Evolutionary conservation across 2,329 filamentous ascomycete species (phyloP), one percentile per base, ranked within the genome.

Genomic region (Didymella exigua): DNA sequence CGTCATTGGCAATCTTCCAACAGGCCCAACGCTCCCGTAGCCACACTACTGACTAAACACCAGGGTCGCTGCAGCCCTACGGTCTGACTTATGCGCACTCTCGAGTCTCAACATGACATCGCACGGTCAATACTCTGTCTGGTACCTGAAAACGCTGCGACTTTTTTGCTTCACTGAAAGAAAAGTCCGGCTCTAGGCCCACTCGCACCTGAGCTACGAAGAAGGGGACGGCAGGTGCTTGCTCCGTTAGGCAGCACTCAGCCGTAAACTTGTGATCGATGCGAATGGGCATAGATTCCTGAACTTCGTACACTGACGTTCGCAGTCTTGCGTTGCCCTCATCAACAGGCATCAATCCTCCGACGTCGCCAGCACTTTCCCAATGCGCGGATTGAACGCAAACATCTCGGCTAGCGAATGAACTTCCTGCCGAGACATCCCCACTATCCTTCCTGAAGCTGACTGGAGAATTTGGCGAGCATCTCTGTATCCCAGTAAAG

Each of bases 1-100:
- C 45, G 21, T 49, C 30, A 48, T 36, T n/a, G 50, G 59, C 40
- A 63, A 41, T 55, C 41, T 59, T 58, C 61, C 40, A 49, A 53
- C 62, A 61, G 49, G 38, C 56, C 47, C 50, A 54, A 38, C 42
- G 10, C 43, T 58, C 43, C 30, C 49, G 47, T 33, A 37, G 31
- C 36, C 43, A 38, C 52, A 49, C 30, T 48, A 56, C 57, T 49
- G 48, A 61, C 50, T 37, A 52, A 56, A 44, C 47, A 45, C 51
- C 44, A 45, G 49, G 44, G 41, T 37, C 36, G 33, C 49, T 58
- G 56, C 54, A 57, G 54, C 54, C 56, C 51, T 46, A 55, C 52
- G 52, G 34, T 49, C 29, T 41, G 34, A 42, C 40, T 23, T 11
- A 10, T 18, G 24, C 29, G 24, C 18, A 18, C 34, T 23, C 4